Percentiles rank a stretch among this genome's conserved stretches.
phyloP scores from a whole-genome alignment of 768 basidiomycete species.

The Gelatoporia subvermispora region DNA sequence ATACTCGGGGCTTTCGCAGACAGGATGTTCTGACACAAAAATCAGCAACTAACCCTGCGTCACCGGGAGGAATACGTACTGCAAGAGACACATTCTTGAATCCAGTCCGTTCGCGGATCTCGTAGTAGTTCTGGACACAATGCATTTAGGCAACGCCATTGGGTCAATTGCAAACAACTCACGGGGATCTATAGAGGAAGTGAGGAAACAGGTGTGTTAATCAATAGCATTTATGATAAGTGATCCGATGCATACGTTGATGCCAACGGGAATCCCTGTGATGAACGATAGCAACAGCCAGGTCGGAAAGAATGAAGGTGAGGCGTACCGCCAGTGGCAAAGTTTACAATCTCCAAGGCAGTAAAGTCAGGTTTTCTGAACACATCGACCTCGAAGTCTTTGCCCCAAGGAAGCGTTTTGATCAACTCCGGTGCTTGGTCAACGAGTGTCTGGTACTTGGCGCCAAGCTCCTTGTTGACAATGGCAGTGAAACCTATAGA shows the following conservation, averaged over 20 bases:
- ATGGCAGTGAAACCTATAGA: slow-evolving; percentile 76
- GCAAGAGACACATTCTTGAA: slow-evolving; percentile 89
- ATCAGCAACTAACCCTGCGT: background rate
- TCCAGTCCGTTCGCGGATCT: slow-evolving; percentile 73
- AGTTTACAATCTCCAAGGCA: slow-evolving; percentile 75
- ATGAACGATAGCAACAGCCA: background rate
- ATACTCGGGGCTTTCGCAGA: slow-evolving; percentile 82
- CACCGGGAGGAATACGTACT: slow-evolving; percentile 32
- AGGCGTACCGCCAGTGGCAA: slow-evolving; percentile 71
- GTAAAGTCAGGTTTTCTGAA: slow-evolving; percentile 89
- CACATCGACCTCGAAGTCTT: slow-evolving; percentile 39
- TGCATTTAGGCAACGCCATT: background rate
- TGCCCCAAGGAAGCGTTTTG: slow-evolving; percentile 80
- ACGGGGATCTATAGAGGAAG: slow-evolving; percentile 53
- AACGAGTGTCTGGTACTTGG: slow-evolving; percentile 77
- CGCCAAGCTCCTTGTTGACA: slow-evolving; percentile 78
- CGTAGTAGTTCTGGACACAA: slow-evolving; percentile 64
- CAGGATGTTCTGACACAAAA: slow-evolving; percentile 59
- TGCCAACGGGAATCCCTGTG: slow-evolving; percentile 78
- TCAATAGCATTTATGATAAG: background rate
- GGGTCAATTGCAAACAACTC: slow-evolving; percentile 16
- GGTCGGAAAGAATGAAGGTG: background rate
- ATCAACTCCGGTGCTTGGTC: slow-evolving; percentile 73
- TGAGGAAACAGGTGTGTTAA: slow-evolving; percentile 3
- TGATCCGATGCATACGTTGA: slow-evolving; percentile 51